Base-by-base conservation (phyloP, 2,329 filamentous ascomycete genomes). In the Fusarium sp. region DNA sequence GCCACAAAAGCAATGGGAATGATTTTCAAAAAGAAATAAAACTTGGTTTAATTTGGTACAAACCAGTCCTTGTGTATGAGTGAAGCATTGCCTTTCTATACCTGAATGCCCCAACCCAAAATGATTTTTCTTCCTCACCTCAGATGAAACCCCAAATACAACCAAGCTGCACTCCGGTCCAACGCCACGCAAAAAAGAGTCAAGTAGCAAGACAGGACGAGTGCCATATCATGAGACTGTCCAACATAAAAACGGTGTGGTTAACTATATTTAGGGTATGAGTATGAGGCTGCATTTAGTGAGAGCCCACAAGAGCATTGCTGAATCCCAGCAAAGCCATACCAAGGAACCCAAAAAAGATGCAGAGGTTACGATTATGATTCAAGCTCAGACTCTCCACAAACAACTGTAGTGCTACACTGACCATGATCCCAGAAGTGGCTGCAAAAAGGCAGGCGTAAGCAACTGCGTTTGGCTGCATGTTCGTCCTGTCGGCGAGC, bases 401-500 rank as follows among this genome's bases (percentile, higher is more conserved):
- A 74, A 97, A 95, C 9, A 99, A 82, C 79, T 96, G 92, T 75
- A 99, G 80, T 4, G 91, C 94, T 29, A 99, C 96, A 72, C 91
- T 96, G 27, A 93, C 90, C 96, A 99, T 98, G 72, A 99, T 96
- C 2, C 96, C 96, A 1, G 94, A 90, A 0, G 95, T 98, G 11
- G 90, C 83, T 9, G 93, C 94, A 81, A 99, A 99, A 80, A 98
- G 90, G 51, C 87, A 87, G 0, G 90, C 92, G 74, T 96, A 95
- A 1, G 84, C 84, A n/a, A 83, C 82, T n/a, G 83, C 79, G 56
- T 85, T 83, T 17, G 86, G 85, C 0, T 77, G 76, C 54, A 85
- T 77, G 65, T 86, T 78, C 4, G 81, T 83, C 41, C 80, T 70
- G 71, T 84, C 75, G 1, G 92, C 89, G 41, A 94, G 79, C 75